phyloP scores from a whole-genome alignment of 2,329 filamentous ascomycete genomes.

The Onygenales sp. region DNA sequence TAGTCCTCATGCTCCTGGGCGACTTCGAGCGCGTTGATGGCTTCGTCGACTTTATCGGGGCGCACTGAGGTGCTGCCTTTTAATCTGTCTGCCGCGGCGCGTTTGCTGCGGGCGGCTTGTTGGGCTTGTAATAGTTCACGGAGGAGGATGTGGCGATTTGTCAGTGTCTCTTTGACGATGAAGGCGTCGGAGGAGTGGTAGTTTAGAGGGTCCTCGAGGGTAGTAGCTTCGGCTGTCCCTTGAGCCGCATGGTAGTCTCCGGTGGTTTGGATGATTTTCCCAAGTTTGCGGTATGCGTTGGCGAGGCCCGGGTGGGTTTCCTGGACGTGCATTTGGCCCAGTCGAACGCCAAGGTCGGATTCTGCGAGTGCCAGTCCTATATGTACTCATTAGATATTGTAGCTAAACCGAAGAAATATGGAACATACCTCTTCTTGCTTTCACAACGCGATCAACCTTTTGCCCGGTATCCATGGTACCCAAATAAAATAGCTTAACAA shows the following conservation, averaged over 20 bases:
- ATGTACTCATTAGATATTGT: constrained; percentile 4
- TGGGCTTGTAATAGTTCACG: constrained; percentile 90
- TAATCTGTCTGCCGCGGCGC: constrained; percentile 77
- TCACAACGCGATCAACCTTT: constrained; percentile 91
- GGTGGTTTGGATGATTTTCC: constrained; percentile 83
- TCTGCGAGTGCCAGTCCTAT: constrained; percentile 82
- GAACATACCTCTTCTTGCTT: constrained; percentile 70
- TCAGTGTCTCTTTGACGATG: constrained; percentile 95
- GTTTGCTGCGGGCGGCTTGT: constrained; percentile 69
- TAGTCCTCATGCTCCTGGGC: constrained; percentile 73
- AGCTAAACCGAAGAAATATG: constrained; percentile 3
- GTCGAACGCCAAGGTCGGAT: constrained; percentile 84
- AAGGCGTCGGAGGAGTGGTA: constrained; percentile 95
- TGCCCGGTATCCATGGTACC: constrained; percentile 95
- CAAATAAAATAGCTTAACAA: constrained; percentile 92
- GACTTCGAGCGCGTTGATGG: constrained; percentile 83
- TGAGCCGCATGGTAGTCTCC: constrained; percentile 95
- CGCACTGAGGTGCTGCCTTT: constrained; percentile 80
- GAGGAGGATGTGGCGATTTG: constrained; percentile 91
- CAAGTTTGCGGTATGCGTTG: constrained; percentile 89
- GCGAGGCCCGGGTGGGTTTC: constrained; percentile 81
- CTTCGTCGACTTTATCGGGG: constrained; percentile 93
- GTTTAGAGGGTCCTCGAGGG: constrained; percentile 82
- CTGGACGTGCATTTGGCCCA: constrained; percentile 77
- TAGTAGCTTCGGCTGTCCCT: constrained; percentile 91